Conservation (phyloP, 1,284 basidiomycete species). For the Neotropicomus parvogracilis region DNA sequence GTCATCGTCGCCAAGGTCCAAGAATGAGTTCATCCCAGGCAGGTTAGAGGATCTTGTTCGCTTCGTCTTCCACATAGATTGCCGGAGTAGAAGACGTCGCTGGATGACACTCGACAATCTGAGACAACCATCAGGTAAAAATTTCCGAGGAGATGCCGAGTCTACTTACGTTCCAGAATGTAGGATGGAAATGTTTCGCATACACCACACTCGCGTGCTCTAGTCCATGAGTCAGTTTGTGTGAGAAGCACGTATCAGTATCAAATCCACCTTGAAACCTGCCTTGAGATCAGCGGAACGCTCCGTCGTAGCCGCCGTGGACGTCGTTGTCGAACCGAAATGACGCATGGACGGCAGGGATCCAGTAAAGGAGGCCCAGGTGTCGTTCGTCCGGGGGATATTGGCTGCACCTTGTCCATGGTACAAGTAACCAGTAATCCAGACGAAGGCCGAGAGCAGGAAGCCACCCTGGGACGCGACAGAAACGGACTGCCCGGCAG, state of each 20-base stretch:
- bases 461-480: conserved; percentile 15
- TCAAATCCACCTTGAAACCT: conserved; percentile 12
- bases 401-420: conserved; percentile 4
- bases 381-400: neutral
- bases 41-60: neutral
- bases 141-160: fast-evolving
- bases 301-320: neutral
- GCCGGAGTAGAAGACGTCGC: conserved; percentile 16
- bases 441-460: conserved; percentile 20
- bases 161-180: conserved; percentile 22
- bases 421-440: conserved; percentile 17
- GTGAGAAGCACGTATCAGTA: neutral
- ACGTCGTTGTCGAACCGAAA: neutral
- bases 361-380: conserved; percentile 9
- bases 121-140: neutral
- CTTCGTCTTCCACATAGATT: conserved; percentile 27
- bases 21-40: conserved; percentile 18
- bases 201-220: conserved; percentile 25
- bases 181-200: conserved; percentile 24
- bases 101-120: conserved; percentile 22
- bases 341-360: conserved; percentile 14
- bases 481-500: conserved; percentile 3
- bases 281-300: conserved; percentile 13
- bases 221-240: neutral
- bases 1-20: conserved; percentile 16